phyloP scores from a whole-genome alignment of 192 early-diverging fungal species.

The Podila epigama region DNA sequence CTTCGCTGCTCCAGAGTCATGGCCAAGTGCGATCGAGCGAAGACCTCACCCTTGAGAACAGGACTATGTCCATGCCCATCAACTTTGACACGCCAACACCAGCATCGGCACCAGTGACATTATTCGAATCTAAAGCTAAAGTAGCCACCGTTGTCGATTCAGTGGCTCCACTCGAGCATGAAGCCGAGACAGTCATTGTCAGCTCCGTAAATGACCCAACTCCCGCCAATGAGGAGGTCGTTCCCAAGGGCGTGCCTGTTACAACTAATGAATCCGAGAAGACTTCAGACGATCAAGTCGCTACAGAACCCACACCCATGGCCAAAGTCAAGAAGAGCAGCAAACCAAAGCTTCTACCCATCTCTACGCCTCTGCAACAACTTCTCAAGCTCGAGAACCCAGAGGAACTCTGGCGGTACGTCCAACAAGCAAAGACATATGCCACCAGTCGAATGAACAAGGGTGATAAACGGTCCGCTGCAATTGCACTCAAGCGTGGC shows the following conservation, averaged over 20 bases:
- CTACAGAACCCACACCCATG: constrained; percentile 6
- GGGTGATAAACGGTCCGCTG: constrained; percentile 40
- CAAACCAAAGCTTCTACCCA: constrained; percentile 39
- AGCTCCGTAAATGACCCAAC: background rate
- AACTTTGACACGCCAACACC: constrained; percentile 9
- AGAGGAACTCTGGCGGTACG: constrained; percentile 44
- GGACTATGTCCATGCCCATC: constrained; percentile 21
- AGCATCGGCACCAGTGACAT: too few relatives aligned
- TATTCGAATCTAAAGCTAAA: too few relatives aligned
- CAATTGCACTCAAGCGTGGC: constrained; percentile 34
- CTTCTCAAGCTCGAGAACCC: constrained; percentile 34
- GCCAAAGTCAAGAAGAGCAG: constrained; percentile 24
- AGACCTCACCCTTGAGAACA: constrained; percentile 12
- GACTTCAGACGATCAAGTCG: too few relatives aligned
- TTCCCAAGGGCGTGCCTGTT: background rate
- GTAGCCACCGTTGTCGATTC: background rate
- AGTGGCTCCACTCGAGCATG: background rate
- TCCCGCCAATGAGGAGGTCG: background rate
- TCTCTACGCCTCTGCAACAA: constrained; percentile 31
- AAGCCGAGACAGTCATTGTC: too few relatives aligned
- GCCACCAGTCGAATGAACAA: constrained; percentile 44
- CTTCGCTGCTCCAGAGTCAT: constrained; percentile 1
- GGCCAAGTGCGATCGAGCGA: constrained; percentile 24
- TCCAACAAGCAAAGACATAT: constrained; percentile 44
- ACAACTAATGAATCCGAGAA: too few relatives aligned